phyloP scores from a whole-genome alignment of 345 rosid species.

The Pseudoturritis turrita region DNA sequence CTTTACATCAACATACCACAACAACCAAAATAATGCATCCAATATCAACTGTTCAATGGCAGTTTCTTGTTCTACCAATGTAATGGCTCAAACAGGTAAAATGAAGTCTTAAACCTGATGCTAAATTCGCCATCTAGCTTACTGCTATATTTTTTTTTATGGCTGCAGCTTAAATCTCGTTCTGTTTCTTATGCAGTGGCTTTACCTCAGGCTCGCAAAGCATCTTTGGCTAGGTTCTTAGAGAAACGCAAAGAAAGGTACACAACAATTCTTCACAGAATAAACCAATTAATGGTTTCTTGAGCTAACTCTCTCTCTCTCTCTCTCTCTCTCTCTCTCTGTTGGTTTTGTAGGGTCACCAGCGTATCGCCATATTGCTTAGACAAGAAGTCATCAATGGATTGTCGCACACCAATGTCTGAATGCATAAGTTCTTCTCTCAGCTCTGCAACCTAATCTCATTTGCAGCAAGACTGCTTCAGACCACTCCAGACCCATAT shows the following conservation, averaged over 20 bases:
- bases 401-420: constrained; percentile 27
- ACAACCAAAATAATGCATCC: constrained; percentile 32
- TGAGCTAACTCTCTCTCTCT: constrained; percentile 2
- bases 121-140: background rate
- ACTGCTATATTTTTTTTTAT: background rate
- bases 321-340: background rate
- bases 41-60: constrained; percentile 28
- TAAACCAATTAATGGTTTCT: constrained; percentile 6
- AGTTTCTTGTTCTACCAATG: constrained; percentile 12
- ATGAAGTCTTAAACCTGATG: background rate
- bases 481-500: constrained; percentile 10
- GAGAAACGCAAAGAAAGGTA: constrained; percentile 88
- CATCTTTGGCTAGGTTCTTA: constrained; percentile 77
- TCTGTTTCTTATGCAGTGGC: constrained; percentile 38
- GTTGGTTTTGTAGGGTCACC: constrained; percentile 36
- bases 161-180: background rate
- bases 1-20: constrained; percentile 29
- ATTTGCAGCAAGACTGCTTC: constrained; percentile 10
- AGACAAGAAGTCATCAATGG: constrained; percentile 29
- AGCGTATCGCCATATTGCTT: constrained; percentile 43
- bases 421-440: constrained; percentile 33
- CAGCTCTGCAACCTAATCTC: constrained; percentile 34
- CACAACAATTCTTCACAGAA: background rate
- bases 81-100: constrained; percentile 50
- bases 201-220: constrained; percentile 77